A percentile compares a stretch with the other conserved stretches of the same genome.
phyloP scores from a whole-genome alignment of 805 yeast genomes.

The Suhomyces kilbournensis region DNA sequence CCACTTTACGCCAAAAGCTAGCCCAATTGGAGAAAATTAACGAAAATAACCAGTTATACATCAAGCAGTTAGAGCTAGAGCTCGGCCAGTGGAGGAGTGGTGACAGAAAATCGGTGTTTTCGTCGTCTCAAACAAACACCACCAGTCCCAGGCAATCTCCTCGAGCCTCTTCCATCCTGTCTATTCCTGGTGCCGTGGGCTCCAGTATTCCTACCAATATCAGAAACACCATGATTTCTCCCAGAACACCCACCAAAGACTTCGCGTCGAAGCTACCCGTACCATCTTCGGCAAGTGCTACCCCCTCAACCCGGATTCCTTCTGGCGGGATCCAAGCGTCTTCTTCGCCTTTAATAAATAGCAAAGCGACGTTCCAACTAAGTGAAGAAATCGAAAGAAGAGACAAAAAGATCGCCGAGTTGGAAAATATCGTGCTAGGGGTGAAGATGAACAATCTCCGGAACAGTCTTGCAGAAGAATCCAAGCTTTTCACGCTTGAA shows the following conservation, averaged over 20 bases:
- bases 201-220: constrained; percentile 4
- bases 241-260: constrained; percentile 13
- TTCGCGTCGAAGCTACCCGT: constrained; percentile 10
- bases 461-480: constrained; percentile 40
- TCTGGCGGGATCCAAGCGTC: constrained; percentile 8
- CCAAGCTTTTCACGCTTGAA: constrained; percentile 53
- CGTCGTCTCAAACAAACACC: constrained; percentile 1
- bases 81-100: constrained; percentile 36
- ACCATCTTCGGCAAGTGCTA: constrained; percentile 5
- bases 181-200: constrained; percentile 1
- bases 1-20: constrained; percentile 44
- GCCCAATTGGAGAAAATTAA: constrained; percentile 34
- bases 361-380: constrained; percentile 3
- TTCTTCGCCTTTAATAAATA: constrained; percentile 4
- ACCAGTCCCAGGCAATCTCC: neutral
- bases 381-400: constrained; percentile 24
- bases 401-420: constrained; percentile 28
- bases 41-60: constrained; percentile 29
- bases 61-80: constrained; percentile 41
- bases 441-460: constrained; percentile 29
- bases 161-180: neutral
- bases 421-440: constrained; percentile 27
- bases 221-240: constrained; percentile 9
- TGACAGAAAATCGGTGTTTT: constrained; percentile 7
- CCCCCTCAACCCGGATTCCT: neutral